Conservation (phyloP, 352 stramenopile species). For the Globisporangium solare region DNA sequence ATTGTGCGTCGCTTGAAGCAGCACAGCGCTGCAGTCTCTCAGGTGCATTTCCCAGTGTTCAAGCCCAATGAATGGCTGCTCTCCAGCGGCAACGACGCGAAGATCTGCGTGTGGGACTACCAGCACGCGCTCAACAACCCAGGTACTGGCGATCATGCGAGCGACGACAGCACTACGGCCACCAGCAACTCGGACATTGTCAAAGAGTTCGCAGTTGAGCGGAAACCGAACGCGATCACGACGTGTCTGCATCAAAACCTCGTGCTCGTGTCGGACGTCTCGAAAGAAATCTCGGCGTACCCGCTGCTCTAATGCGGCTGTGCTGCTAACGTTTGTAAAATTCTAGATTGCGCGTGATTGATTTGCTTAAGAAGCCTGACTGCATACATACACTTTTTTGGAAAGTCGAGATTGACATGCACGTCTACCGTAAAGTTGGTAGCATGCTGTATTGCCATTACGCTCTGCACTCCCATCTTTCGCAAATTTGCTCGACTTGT, state of each 20-base stretch:
- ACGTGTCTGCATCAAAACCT: constrained; percentile 47
- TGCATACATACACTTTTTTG: too few species aligned
- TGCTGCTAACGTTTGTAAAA: background rate
- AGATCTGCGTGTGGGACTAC: constrained; percentile 69
- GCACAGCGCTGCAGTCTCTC: constrained; percentile 49
- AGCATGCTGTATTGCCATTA: background rate
- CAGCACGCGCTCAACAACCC: constrained; percentile 21
- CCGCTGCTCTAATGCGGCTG: constrained; percentile 24
- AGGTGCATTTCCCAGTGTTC: constrained; percentile 63
- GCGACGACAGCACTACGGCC: constrained; percentile 12
- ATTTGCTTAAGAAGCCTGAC: too few species aligned
- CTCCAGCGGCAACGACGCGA: constrained; percentile 60
- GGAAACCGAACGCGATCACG: constrained; percentile 53
- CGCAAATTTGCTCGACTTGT: background rate
- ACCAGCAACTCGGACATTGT: constrained; percentile 34
- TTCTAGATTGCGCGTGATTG: too few species aligned
- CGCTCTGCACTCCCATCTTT: background rate
- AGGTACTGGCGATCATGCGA: constrained; percentile 11
- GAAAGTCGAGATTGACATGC: too few species aligned
- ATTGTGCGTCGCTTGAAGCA: constrained; percentile 45
- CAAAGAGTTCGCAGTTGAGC: constrained; percentile 35
- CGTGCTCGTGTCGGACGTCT: constrained; percentile 45
- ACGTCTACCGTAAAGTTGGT: background rate
- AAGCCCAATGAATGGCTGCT: constrained; percentile 44
- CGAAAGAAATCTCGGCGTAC: constrained; percentile 45